Evolutionary conservation across 2,329 filamentous ascomycete genomes (phyloP).

Genomic region (Arthroderma sp.): DNA sequence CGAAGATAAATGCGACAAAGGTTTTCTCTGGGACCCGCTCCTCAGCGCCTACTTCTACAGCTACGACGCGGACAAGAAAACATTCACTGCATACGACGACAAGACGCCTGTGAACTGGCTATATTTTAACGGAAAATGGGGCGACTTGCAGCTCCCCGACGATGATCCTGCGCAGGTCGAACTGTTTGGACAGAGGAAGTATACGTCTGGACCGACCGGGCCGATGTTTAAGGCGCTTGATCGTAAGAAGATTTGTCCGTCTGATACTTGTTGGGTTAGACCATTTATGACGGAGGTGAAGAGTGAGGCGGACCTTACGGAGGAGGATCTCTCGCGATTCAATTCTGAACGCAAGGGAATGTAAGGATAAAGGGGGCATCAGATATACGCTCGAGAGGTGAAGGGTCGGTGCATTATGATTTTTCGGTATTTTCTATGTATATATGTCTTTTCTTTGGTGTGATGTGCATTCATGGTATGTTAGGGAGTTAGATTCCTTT

Average conservation of each 20-base stretch:
- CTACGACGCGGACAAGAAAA: conserved; percentile 31
- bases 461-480: too few relatives aligned
- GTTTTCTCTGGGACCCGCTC: conserved; percentile 48
- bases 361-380: too few relatives aligned
- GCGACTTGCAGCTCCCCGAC: conserved; percentile 45
- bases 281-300: background rate
- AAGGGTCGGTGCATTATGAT: too few relatives aligned
- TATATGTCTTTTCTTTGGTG: too few relatives aligned
- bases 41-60: conserved; percentile 43
- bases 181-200: conserved; percentile 43
- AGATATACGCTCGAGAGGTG: too few relatives aligned
- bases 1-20: conserved; percentile 43
- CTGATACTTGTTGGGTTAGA: conserved; percentile 10
- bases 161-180: conserved; percentile 29
- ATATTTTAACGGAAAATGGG: conserved; percentile 47
- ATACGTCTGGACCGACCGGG: conserved; percentile 46
- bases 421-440: too few relatives aligned
- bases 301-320: too few relatives aligned
- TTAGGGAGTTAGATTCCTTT: too few relatives aligned
- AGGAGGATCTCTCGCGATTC: too few relatives aligned
- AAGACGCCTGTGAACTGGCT: conserved; percentile 42
- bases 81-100: conserved; percentile 37
- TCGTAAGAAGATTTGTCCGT: conserved; percentile 44
- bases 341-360: too few relatives aligned
- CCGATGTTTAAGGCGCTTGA: conserved; percentile 47